Conservation (phyloP, 306 rosid genomes). For the Acacia crassicarpa region DNA sequence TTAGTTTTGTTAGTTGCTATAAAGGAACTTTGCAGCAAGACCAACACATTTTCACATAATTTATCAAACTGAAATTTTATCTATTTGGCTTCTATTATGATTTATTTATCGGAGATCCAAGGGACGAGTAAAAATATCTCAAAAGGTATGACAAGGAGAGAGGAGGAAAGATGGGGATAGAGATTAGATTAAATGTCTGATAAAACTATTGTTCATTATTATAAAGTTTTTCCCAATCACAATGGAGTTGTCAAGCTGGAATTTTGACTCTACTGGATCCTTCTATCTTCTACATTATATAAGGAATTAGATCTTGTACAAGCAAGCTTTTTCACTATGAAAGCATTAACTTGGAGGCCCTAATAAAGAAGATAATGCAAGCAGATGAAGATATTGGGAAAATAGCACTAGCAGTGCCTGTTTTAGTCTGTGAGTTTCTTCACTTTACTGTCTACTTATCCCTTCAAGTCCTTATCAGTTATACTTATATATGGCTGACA, state of each 20-base stretch:
- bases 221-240: background rate
- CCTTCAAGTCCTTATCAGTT: background rate
- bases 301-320: background rate
- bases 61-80: conserved; percentile 1
- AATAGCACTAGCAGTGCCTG: conserved; percentile 95
- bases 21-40: background rate
- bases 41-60: background rate
- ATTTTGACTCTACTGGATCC: background rate
- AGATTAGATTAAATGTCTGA: background rate
- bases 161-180: background rate
- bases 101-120: background rate
- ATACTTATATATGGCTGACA: conserved; percentile 22
- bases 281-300: conserved; percentile 11
- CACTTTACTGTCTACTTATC: conserved; percentile 18
- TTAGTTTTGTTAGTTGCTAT: background rate
- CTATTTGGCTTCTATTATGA: conserved; percentile 1
- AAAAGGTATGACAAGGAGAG: background rate
- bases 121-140: background rate
- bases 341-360: conserved; percentile 57
- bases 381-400: conserved; percentile 97
- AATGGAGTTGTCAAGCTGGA: background rate
- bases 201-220: background rate
- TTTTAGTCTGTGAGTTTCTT: conserved; percentile 86
- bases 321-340: conserved; percentile 31
- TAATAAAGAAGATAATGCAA: conserved; percentile 97